A percentile compares a stretch with the other conserved stretches of the same genome.
Evolutionary conservation across 163 green algal genomes (phyloP).

Genomic region (Chlorella variabilis): DNA sequence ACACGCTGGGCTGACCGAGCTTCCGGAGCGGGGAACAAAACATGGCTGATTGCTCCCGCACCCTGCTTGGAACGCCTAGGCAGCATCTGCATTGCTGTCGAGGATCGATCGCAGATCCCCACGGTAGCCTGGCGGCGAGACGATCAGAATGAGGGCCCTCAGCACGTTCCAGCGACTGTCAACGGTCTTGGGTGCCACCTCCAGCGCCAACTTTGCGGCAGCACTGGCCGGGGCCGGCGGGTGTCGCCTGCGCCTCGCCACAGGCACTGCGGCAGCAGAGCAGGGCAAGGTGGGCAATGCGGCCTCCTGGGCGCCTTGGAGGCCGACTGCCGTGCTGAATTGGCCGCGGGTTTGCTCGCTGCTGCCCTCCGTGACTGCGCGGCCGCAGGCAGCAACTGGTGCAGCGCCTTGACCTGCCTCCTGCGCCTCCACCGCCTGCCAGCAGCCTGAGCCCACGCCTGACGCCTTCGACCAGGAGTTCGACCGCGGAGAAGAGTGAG

Average conservation of each 20-base stretch:
- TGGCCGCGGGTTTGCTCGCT: too few relatives aligned
- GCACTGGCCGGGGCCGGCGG: neutral
- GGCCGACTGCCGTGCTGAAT: too few relatives aligned
- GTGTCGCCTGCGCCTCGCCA: neutral
- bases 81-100: neutral
- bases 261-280: neutral
- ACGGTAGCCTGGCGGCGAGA: too few relatives aligned
- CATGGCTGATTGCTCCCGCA: too few relatives aligned
- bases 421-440: neutral
- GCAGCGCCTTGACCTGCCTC: neutral
- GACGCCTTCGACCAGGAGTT: slow-evolving; percentile 14
- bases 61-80: too few relatives aligned
- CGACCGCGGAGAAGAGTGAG: slow-evolving; percentile 12
- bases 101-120: too few relatives aligned
- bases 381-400: neutral
- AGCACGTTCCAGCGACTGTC: neutral
- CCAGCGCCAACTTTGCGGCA: neutral
- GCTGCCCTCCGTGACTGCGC: too few relatives aligned
- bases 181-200: neutral
- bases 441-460: neutral
- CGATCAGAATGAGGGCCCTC: neutral
- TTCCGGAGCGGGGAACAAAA: too few relatives aligned
- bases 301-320: too few relatives aligned
- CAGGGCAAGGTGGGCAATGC: slow-evolving; percentile 10
- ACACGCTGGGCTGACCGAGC: too few relatives aligned